A percentile compares a stretch with the other conserved stretches of the same genome.
Conservation (phyloP, 1,284 basidiomycete genomes). For the Ceratobasidium sp. region DNA sequence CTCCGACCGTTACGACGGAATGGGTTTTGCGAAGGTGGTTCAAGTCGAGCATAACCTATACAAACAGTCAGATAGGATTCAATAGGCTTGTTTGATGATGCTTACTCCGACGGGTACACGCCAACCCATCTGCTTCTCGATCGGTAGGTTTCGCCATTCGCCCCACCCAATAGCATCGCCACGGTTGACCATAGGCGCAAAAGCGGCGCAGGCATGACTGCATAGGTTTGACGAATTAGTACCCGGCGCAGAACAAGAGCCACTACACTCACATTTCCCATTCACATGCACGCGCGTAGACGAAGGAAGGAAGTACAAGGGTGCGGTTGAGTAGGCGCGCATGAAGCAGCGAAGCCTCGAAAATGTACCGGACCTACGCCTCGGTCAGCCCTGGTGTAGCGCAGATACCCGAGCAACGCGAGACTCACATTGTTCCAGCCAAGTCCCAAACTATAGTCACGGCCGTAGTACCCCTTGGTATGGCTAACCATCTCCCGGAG, state of each 20-base stretch:
- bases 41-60: constrained; percentile 62
- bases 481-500: constrained; percentile 50
- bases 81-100: neutral
- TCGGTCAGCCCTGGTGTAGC: constrained; percentile 18
- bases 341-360: constrained; percentile 51
- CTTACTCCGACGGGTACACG: constrained; percentile 56
- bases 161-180: constrained; percentile 57
- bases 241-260: neutral
- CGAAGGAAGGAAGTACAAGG: constrained; percentile 52
- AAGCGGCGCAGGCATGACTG: constrained; percentile 55
- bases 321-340: constrained; percentile 51
- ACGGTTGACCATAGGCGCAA: constrained; percentile 59
- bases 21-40: constrained; percentile 60
- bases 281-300: constrained; percentile 53
- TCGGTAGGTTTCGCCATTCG: constrained; percentile 58
- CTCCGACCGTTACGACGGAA: constrained; percentile 59
- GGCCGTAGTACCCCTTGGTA: constrained; percentile 51
- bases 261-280: constrained; percentile 48
- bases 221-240: neutral
- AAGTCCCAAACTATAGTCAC: constrained; percentile 52
- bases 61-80: constrained; percentile 13
- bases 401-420: neutral
- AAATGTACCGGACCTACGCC: constrained; percentile 50
- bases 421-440: constrained; percentile 52
- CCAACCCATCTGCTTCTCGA: constrained; percentile 61